Evolutionary conservation across 1,284 basidiomycete species (phyloP), one percentile per base, ranked within the genome.

Genomic region (Melampsora occidentalis): DNA sequence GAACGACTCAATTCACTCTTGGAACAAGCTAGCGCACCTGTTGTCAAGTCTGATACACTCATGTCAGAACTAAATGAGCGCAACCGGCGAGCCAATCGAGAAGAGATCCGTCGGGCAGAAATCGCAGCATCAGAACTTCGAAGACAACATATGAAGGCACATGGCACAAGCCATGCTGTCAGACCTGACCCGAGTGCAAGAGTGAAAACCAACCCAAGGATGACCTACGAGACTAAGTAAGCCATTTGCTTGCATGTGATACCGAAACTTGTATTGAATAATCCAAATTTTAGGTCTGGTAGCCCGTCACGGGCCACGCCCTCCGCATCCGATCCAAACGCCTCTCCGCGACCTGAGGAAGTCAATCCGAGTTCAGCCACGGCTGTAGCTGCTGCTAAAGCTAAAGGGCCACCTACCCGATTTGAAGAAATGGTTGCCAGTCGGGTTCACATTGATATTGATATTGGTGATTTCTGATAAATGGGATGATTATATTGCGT

Each of bases 61-160:
- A 66, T 75, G 63, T 66, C 71, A 22, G 71, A 85, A 81, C 90
- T 97, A 77, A 96, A 95, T 82, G 92, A 94, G 83, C 88, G 92
- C 69, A 96, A 97, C 82, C 87, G 92, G 59, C 88, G 87, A 79
- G 89, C 90, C 64, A 96, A 95, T 77, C 81, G 89, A 78, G 92
- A 93, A 80, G 87, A 88, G 1, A 88, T 94, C 78, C 86, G 90
- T 67, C 88, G 88, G 79, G 90, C 92, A 0, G 93, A 95, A 83
- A 81, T 89, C 57, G 85, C 86, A 48, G 88, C 76, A 0, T 81
- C 80, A 64, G 81, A 90, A 78, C 84, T 87, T 9, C 89, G 90
- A 79, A 89, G 90, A 78, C 87, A 90, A 69, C 89, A 89, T 12
- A 59, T 75, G 71, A 75, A 75, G 59, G 71, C 71, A 16, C 31